Evolutionary conservation across 164 flowering plant genomes (phyloP), one percentile per base, ranked within the genome.

Genomic region (Vitis vinifera): DNA sequence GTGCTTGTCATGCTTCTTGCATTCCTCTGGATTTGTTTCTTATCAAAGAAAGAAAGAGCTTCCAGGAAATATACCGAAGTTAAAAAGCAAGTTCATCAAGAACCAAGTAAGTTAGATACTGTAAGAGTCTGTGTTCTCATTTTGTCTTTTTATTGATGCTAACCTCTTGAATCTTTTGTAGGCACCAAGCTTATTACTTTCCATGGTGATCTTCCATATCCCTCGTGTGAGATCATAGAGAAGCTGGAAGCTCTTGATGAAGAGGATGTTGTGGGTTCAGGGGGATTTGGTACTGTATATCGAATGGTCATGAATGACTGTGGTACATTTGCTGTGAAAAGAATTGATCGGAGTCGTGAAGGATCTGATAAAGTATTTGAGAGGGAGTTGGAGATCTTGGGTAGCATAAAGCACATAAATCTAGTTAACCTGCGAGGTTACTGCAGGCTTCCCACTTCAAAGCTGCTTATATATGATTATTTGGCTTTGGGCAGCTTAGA

Each of bases 231-330:
- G 74, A 89, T 95, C 66, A 82, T 95, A 19, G 95, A 87, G 65
- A 95, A 93, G 85, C 84, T 95, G n/a, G 99, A 93, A 76, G 70
- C 88, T 55, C 96, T 95, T 58, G 82, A 80, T 61, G 95, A 90
- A 71, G 98, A 89, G 67, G 89, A 93, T 81, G 87, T 91, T 47
- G 93, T 95, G 12, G 99, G 99, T 0, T 89, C 98, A 2, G 99
- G 99, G 73, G 99, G 99, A 61, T 93, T 84, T 78, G 99, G 99
- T 14, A 91, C 95, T 17, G 99, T 93, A 7, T 95, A 89, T 76
- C 82, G 90, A 59, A 87, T 95, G 94, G 93, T 90, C 51, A 95
- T 95, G 99, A 90, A 91, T 77, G 98, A 95, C 79, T 83, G 89
- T 77, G 85, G 90, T 55, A 82, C 87, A 58, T 93, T 89, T 85